Evolutionary conservation across 1,139 yeast species (phyloP), one percentile per base, ranked within the genome.

Genomic region (Hyphopichia khmerensis): DNA sequence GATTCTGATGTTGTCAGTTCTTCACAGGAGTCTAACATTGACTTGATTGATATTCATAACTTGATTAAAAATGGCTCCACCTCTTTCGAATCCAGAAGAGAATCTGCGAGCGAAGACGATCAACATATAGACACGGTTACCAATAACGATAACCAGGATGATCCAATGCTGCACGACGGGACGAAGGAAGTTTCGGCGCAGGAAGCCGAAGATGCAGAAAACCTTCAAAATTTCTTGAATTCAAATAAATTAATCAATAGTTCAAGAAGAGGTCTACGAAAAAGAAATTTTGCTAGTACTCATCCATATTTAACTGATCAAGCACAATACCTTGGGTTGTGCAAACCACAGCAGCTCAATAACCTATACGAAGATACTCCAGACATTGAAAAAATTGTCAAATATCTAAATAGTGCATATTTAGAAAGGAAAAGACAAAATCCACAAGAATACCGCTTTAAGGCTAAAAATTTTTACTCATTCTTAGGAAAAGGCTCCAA

Each of bases 261-360:
- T 5, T 45, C 56, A 2, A 46, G 68, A 39, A 49, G 78, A 42
- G 71, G 74, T 6, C 55, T 74, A 17, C 56, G 79, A 6, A 70
- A 71, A 49, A 54, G 79, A 23, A 73, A 69, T 38, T 74, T 74
- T 48, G 67, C 78, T 2, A 68, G 75, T 51, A 64, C 76, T 2
- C 77, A 72, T 51, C 79, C 79, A 0, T 74, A 74, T 47, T 49
- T 74, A 18, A 73, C 77, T 3, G 79, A 74, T 47, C 76, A 72
- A 46, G 77, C 76, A 2, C 74, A 70, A 45, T 73, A 72, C 59
- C 56, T 74, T 38, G 78, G 74, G 1, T 55, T 74, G 10, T 60
- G 74, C 9, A 59, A 64, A 36, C 53, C 62, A 3, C 65, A 63
- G 27, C 63, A 65, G 40, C 56, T 73, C 45, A 72, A 73, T 51